phyloP scores from a whole-genome alignment of 805 yeast species.

The Jamesozyma gamospora region DNA sequence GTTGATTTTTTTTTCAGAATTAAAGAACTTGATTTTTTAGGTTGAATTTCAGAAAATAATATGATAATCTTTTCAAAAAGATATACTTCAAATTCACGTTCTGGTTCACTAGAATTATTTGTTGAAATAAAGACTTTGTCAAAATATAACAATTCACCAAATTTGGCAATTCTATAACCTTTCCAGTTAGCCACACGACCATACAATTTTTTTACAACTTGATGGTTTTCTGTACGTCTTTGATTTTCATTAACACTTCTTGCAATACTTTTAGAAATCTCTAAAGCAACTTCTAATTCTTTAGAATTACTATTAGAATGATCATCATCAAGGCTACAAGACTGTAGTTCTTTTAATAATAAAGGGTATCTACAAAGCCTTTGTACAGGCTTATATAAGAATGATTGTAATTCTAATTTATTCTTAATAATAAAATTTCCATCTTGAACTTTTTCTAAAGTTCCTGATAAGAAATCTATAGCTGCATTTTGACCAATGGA shows the following conservation, averaged over 20 bases:
- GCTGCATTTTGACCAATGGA: constrained; percentile 85
- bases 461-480: constrained; percentile 55
- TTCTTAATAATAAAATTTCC: constrained; percentile 64
- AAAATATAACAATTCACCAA: constrained; percentile 76
- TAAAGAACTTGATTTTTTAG: constrained; percentile 41
- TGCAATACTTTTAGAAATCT: constrained; percentile 75
- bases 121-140: constrained; percentile 48
- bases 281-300: constrained; percentile 63
- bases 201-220: constrained; percentile 53
- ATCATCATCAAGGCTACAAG: constrained; percentile 15
- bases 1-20: constrained; percentile 32
- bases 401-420: constrained; percentile 80
- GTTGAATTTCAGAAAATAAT: constrained; percentile 50
- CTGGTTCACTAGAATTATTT: constrained; percentile 46
- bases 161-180: constrained; percentile 67
- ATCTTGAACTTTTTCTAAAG: constrained; percentile 39
- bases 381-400: constrained; percentile 89
- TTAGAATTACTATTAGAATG: constrained; percentile 17
- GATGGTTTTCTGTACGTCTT: constrained; percentile 79
- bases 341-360: constrained; percentile 58
- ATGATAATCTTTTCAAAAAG: constrained; percentile 66
- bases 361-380: constrained; percentile 92
- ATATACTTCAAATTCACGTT: constrained; percentile 82
- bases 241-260: constrained; percentile 86
- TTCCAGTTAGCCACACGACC: constrained; percentile 86